phyloP scores from a whole-genome alignment of 768 basidiomycete genomes.

The Trametopsis cervina region DNA sequence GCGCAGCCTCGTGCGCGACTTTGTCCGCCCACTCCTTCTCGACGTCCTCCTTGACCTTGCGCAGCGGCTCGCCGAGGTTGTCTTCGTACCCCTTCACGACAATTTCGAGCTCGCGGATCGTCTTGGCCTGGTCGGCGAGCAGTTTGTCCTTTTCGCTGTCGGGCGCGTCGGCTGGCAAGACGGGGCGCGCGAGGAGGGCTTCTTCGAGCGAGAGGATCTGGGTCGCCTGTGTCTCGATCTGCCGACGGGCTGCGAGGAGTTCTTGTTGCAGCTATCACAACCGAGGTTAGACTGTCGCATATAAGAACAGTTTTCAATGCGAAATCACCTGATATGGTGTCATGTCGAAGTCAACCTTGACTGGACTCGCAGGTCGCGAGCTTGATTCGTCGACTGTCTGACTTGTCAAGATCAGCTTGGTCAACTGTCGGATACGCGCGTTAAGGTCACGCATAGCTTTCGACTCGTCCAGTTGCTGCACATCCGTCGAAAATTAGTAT shows the following conservation, averaged over 20 bases:
- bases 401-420: constrained; percentile 80
- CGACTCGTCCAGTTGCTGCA: constrained; percentile 75
- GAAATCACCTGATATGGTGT: constrained; percentile 68
- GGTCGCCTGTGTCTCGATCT: constrained; percentile 73
- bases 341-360: constrained; percentile 87
- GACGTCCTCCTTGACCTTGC: constrained; percentile 62
- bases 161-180: constrained; percentile 55
- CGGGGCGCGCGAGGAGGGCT: constrained; percentile 64
- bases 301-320: background rate
- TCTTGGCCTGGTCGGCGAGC: constrained; percentile 66
- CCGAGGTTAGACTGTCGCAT: background rate
- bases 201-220: constrained; percentile 83
- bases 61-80: constrained; percentile 61
- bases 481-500: no score
- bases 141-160: constrained; percentile 70
- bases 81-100: constrained; percentile 66
- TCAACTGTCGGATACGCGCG: constrained; percentile 71
- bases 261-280: constrained; percentile 73
- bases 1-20: constrained; percentile 50
- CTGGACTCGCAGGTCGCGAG: constrained; percentile 74
- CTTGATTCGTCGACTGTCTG: constrained; percentile 68
- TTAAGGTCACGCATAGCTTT: constrained; percentile 83
- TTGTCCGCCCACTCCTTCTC: constrained; percentile 65
- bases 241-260: constrained; percentile 66
- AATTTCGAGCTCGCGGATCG: constrained; percentile 73